Base-by-base conservation (phyloP, 208 protist genomes). In the Trypanosoma platydactyli region DNA sequence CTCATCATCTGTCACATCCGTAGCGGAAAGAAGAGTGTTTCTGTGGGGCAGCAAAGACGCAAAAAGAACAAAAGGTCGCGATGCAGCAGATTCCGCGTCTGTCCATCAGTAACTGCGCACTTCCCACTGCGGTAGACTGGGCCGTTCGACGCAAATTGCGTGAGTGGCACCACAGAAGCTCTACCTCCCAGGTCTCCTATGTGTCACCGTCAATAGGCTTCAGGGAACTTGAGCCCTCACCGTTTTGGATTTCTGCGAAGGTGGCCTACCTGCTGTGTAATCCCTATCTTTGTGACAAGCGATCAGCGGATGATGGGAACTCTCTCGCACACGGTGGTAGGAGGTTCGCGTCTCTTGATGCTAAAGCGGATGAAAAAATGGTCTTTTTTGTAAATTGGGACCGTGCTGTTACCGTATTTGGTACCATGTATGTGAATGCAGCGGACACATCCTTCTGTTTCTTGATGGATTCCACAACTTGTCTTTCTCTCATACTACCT, bases 391-490 rank as follows among this genome's bases (percentile, higher is more conserved):
- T 33, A 50, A 70, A 63, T 22, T 29, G 27, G 20, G n/a, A 25
- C 15, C 29, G 53, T 49, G 27, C 30, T 9, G 63, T 83, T 3
- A 57, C 13, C 24, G 73, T 64, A 6, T 81, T 77, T 68, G 79
- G 81, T 3, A 5, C 35, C 11, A 22, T 5, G 0, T 91, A 80
- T 72, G 52, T 85, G 15, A 76, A 77, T 11, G 73, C 81, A 15
- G 58, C 59, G 0, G 44, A 68, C 27, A 81, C 75, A 12, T 50
- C 73, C 27, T 30, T 85, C 12, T 56, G 67, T 16, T 82, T 65
- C 16, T 18, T 83, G 16, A 62, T 87, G 25, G 84, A 91, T 58
- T 87, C 80, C 16, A 24, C 68, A 27, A 52, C 64, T 12, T 81
- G 76, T 27, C 44, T 54, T 9, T 56, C 22, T 25, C 75, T 80